Conservation (phyloP, 352 stramenopile genomes). For the Phytopythium montanum region DNA sequence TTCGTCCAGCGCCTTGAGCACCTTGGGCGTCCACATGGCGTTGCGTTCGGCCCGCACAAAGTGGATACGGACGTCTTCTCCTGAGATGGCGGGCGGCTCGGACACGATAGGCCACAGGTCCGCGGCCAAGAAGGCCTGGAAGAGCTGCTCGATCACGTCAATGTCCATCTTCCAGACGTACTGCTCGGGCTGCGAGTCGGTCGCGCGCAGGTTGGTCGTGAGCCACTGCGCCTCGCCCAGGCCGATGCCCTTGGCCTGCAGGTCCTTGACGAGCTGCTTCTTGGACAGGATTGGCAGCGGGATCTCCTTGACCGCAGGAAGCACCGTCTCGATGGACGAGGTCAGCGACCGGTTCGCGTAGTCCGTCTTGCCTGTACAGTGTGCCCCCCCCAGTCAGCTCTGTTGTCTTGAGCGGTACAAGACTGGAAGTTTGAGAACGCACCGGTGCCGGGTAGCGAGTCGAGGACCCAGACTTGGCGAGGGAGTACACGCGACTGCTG, state of each 20-base stretch:
- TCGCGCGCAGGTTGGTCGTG: constrained; percentile 69
- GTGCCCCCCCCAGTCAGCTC: too few relatives aligned
- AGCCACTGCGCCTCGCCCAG: constrained; percentile 78
- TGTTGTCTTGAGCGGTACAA: not conserved
- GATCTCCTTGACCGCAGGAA: constrained; percentile 67
- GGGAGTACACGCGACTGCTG: constrained; percentile 35
- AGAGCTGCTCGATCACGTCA: constrained; percentile 68
- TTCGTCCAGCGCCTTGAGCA: constrained; percentile 40
- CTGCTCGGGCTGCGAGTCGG: constrained; percentile 39
- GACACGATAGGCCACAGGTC: constrained; percentile 68
- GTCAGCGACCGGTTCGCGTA: constrained; percentile 59
- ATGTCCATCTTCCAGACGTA: constrained; percentile 86
- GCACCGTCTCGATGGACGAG: constrained; percentile 69
- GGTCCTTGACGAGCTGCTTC: constrained; percentile 51
- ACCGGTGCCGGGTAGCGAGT: constrained; percentile 69
- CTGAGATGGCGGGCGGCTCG: constrained; percentile 18
- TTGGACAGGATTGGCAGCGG: constrained; percentile 72
- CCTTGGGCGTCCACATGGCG: constrained; percentile 62
- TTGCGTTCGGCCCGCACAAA: constrained; percentile 77
- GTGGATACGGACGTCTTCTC: constrained; percentile 54
- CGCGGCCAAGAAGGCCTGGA: constrained; percentile 56
- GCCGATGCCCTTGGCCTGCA: constrained; percentile 55
- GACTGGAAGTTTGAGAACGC: constrained; percentile 5
- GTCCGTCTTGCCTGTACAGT: constrained; percentile 38
- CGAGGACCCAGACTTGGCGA: constrained; percentile 65